A percentile compares a stretch with the other conserved stretches of the same genome.
Evolutionary conservation across 768 basidiomycete species (phyloP).

Genomic region (Mycena metata): DNA sequence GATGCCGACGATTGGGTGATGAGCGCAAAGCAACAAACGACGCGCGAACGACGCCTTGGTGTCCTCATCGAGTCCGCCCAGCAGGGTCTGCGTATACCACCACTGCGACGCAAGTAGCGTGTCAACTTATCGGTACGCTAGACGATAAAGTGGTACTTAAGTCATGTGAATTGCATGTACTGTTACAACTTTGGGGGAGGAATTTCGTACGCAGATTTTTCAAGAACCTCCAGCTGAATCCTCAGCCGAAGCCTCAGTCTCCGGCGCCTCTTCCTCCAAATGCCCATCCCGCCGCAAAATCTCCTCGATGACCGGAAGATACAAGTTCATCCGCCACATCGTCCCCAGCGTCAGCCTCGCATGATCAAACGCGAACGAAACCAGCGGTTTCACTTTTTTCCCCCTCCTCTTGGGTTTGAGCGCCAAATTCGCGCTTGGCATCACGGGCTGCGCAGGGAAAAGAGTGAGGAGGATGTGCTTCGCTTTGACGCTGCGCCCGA

Average conservation of each 20-base stretch:
- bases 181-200: too few species aligned
- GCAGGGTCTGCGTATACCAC: constrained; percentile 20
- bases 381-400: not conserved
- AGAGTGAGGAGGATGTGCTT: constrained; percentile 7
- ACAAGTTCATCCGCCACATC: constrained; percentile 18
- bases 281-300: not conserved
- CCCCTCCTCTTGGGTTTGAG: not conserved
- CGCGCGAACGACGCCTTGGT: constrained; percentile 21
- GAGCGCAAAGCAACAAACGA: constrained; percentile 27
- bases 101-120: constrained; percentile 12
- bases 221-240: too few species aligned
- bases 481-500: not conserved
- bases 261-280: too few species aligned
- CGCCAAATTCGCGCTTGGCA: not conserved
- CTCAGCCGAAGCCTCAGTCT: too few species aligned
- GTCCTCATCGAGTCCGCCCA: constrained; percentile 22
- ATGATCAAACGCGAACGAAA: constrained; percentile 20
- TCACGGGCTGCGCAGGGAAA: not conserved
- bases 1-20: constrained; percentile 30
- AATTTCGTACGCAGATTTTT: too few species aligned
- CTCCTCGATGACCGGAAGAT: constrained; percentile 2
- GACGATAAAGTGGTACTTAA: too few species aligned
- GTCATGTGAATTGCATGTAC: too few species aligned
- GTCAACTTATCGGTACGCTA: too few species aligned
- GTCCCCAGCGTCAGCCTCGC: constrained; percentile 17